Conservation (phyloP, 2,329 filamentous ascomycete genomes). For the Pseudocercospora eumusae region DNA sequence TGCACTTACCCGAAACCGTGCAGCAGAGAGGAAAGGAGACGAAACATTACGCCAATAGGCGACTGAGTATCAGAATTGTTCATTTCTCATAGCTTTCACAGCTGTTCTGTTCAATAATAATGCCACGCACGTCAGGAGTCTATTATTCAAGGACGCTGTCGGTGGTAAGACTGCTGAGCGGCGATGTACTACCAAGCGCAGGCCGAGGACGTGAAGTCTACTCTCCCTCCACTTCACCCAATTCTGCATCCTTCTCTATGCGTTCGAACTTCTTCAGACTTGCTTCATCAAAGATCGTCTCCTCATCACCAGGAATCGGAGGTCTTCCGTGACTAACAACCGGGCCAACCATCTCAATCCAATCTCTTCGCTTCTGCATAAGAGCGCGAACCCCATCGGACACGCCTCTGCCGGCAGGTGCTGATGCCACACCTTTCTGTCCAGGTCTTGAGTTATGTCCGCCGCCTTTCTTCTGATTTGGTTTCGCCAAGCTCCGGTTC, state of each 20-base stretch:
- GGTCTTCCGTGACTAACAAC: slow-evolving; percentile 85
- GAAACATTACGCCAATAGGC: too few relatives aligned
- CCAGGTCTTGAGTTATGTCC: slow-evolving; percentile 46
- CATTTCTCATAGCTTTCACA: too few relatives aligned
- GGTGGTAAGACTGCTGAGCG: not conserved
- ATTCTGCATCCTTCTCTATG: slow-evolving; percentile 77
- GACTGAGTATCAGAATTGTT: too few relatives aligned
- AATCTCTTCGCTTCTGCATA: slow-evolving; percentile 86
- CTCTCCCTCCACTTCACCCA: slow-evolving; percentile 49
- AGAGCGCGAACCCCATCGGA: slow-evolving; percentile 87
- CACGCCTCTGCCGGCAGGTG: slow-evolving; percentile 71
- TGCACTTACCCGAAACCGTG: too few relatives aligned
- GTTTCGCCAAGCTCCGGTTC: slow-evolving; percentile 84
- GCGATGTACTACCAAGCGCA: not conserved
- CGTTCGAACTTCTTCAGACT: slow-evolving; percentile 74
- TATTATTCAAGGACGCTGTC: not conserved
- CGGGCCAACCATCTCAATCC: slow-evolving; percentile 86
- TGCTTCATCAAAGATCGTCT: slow-evolving; percentile 73
- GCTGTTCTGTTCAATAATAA: too few relatives aligned
- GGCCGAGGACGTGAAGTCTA: slow-evolving; percentile 6
- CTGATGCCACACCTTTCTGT: slow-evolving; percentile 70
- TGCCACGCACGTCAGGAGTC: too few relatives aligned
- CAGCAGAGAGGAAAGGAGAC: too few relatives aligned
- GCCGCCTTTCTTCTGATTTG: slow-evolving; percentile 74
- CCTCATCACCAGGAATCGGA: slow-evolving; percentile 69